phyloP scores from a whole-genome alignment of 352 stramenopile species.

The Albugo candida region DNA sequence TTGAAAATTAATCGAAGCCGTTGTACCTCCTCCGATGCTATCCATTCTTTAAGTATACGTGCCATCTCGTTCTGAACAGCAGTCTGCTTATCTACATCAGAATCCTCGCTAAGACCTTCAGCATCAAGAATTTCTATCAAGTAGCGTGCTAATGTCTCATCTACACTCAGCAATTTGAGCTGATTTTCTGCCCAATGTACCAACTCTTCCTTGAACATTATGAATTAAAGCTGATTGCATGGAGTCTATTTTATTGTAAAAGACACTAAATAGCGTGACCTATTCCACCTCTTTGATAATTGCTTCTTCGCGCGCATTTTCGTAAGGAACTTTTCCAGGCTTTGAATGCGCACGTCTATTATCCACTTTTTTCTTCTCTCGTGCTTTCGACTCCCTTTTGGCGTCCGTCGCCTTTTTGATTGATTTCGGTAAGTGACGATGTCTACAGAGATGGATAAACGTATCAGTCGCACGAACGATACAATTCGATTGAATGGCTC shows the following conservation, averaged over 20 bases:
- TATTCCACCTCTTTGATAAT: conserved; percentile 72
- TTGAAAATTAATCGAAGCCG: background rate
- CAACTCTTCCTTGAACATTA: conserved; percentile 6
- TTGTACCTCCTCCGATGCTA: conserved; percentile 49
- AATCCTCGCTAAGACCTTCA: conserved; percentile 10
- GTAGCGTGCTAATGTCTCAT: conserved; percentile 70
- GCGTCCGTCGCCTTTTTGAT: conserved; percentile 93
- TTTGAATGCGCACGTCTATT: conserved; percentile 71
- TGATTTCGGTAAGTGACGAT: conserved; percentile 91
- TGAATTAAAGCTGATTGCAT: too few species aligned
- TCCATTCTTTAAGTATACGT: conserved; percentile 59
- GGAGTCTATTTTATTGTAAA: too few species aligned
- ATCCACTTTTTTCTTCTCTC: conserved; percentile 69
- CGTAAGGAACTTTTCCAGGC: conserved; percentile 43
- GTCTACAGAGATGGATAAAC: conserved; percentile 31
- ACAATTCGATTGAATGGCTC: background rate
- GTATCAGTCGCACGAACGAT: conserved; percentile 3
- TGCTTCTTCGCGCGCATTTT: conserved; percentile 52
- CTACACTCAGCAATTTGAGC: conserved; percentile 49
- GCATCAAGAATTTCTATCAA: conserved; percentile 51
- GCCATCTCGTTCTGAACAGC: conserved; percentile 50
- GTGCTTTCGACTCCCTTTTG: conserved; percentile 62
- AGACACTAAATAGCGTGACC: conserved; percentile 3
- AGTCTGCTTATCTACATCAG: conserved; percentile 31
- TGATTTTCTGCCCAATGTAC: conserved; percentile 42